Base-by-base conservation (phyloP, 2,329 filamentous ascomycete species). In the Aspergillus chevalieri region DNA sequence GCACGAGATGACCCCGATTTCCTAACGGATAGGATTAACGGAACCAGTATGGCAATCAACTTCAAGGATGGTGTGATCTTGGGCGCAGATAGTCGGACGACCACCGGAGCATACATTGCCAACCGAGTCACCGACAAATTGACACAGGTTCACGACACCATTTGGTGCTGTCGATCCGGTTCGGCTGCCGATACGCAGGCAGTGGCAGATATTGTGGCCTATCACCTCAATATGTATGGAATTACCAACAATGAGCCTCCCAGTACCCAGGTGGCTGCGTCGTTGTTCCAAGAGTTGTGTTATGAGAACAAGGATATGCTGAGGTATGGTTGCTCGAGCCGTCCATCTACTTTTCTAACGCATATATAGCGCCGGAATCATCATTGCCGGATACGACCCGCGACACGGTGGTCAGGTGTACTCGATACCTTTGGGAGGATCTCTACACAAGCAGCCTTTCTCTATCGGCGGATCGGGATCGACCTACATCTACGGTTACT, bases 111-210 rank as follows among this genome's bases (percentile, higher is more conserved):
- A 62, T 98, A 97, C 80, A 97, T 98, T 68, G 93, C 93, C 64
- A 98, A 98, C 75, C 86, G 93, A 79, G 93, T 98, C 58, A 98
- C 93, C 57, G 93, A 98, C 81, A 98, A 98, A 80, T 84, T 98
- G 69, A 98, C 93, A 65, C 87, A 91, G 78, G 92, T 98, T 53
- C 88, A 95, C 76, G 93, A 98, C 73, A 97, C 92, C 52, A 97
- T 98, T 74, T 98, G 93, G 93, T 98, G 93, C 78, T 98, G 93
- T 78, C 86, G 93, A 65, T 97, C 93, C 53, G 93, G 93, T 46
- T 98, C 93, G 22, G 93, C 93, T 28, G 93, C 93, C 59, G 93
- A 98, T 68, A 98, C 93, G 52, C 93, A 98, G 74, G 93, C 93
- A 45, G 90, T 98, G 44, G 93, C 93, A 52, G 93, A 98, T 66